Percentiles rank a stretch among this genome's conserved stretches.
phyloP scores from a whole-genome alignment of 2,329 filamentous ascomycete species.

The Fusarium gaditjirri region DNA sequence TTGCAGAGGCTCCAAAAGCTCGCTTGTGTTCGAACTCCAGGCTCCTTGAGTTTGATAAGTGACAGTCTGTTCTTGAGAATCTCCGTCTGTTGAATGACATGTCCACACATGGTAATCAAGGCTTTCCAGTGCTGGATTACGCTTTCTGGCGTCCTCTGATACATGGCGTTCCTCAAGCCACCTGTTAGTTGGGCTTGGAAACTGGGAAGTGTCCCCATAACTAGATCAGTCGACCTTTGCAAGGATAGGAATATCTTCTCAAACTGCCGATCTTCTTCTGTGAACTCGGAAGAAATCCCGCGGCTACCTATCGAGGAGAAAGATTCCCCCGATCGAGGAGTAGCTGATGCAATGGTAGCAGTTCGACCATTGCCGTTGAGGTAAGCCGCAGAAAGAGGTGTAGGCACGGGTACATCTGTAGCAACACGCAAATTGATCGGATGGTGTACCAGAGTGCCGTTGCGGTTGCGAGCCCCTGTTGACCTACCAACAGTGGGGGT shows the following conservation, averaged over 20 bases:
- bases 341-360: slow-evolving; percentile 67
- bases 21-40: slow-evolving; percentile 73
- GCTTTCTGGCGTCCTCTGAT: slow-evolving; percentile 67
- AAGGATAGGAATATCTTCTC: slow-evolving; percentile 84
- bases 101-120: slow-evolving; percentile 76
- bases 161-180: slow-evolving; percentile 71
- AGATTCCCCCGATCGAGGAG: slow-evolving; percentile 84
- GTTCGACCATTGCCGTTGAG: slow-evolving; percentile 62
- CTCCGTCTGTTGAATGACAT: slow-evolving; percentile 78
- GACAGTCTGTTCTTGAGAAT: slow-evolving; percentile 78
- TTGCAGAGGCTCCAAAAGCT: slow-evolving; percentile 78
- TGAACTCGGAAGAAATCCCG: slow-evolving; percentile 67
- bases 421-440: slow-evolving; percentile 65
- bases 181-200: slow-evolving; percentile 74
- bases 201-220: slow-evolving; percentile 75
- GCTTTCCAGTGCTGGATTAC: slow-evolving; percentile 74
- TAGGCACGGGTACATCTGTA: slow-evolving; percentile 60
- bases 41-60: slow-evolving; percentile 85
- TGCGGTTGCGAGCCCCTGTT: slow-evolving; percentile 47
- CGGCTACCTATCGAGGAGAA: slow-evolving; percentile 68
- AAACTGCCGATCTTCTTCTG: slow-evolving; percentile 82
- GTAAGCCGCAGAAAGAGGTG: slow-evolving; percentile 54
- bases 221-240: slow-evolving; percentile 77
- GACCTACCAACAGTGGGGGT: slow-evolving; percentile 64
- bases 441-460: slow-evolving; percentile 57